Conservation (phyloP, 2,329 filamentous ascomycete genomes). For the Plectosphaerella plurivora region DNA sequence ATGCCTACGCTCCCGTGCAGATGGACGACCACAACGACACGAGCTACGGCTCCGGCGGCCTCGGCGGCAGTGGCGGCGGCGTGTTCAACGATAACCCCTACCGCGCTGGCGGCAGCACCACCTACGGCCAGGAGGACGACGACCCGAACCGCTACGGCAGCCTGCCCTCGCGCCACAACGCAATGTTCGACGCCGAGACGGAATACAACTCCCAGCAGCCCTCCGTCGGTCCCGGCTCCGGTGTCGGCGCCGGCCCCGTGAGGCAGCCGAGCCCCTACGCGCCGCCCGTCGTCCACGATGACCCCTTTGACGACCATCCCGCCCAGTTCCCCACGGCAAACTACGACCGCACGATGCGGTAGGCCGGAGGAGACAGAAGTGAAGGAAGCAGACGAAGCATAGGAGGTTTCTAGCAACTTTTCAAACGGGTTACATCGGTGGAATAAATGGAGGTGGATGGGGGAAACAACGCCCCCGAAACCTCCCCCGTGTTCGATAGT, state of each 20-base stretch:
- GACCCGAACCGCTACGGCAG: conserved; percentile 34
- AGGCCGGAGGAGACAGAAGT: background rate
- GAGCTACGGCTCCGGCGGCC: conserved; percentile 26
- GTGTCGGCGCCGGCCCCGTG: conserved; percentile 9
- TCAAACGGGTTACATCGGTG: too few relatives aligned
- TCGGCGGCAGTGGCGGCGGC: conserved; percentile 19
- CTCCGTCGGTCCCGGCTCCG: conserved; percentile 15
- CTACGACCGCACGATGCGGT: conserved; percentile 41
- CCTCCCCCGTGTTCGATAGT: background rate
- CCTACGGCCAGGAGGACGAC: conserved; percentile 23
- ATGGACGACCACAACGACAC: conserved; percentile 45
- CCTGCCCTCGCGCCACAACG: conserved; percentile 29
- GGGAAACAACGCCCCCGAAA: too few relatives aligned
- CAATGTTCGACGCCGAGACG: conserved; percentile 46
- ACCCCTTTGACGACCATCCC: conserved; percentile 42
- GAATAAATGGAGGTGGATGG: too few relatives aligned
- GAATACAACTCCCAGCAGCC: conserved; percentile 38
- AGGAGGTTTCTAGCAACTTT: too few relatives aligned
- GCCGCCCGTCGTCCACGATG: conserved; percentile 30
- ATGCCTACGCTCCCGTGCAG: conserved; percentile 59
- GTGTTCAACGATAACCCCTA: conserved; percentile 32
- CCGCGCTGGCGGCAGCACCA: conserved; percentile 18
- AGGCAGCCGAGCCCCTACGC: conserved; percentile 27
- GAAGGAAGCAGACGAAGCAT: too few relatives aligned
- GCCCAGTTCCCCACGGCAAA: conserved; percentile 53